Percentiles rank a stretch among this genome's conserved stretches.
Conservation (phyloP, 495 filamentous ascomycete species). For the Hypoxylon intermedium region DNA sequence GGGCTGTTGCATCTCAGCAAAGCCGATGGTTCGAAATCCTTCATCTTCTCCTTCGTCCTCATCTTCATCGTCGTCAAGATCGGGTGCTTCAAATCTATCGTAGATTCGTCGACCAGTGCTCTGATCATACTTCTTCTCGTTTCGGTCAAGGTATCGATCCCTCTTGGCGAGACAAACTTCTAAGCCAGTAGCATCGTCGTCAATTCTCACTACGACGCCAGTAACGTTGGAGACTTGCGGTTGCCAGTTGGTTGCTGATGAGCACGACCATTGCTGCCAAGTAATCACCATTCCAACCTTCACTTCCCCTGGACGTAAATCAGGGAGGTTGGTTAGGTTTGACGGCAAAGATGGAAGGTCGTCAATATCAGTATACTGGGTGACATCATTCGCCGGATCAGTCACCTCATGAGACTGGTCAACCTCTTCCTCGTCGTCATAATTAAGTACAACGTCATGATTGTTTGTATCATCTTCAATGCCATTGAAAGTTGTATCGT, state of each 20-base stretch:
- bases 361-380: conserved; percentile 49
- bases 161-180: conserved; percentile 72
- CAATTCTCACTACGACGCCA: conserved; percentile 62
- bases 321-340: conserved; percentile 63
- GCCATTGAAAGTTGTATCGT: conserved; percentile 30
- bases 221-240: conserved; percentile 74
- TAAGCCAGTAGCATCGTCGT: conserved; percentile 55
- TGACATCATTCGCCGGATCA: conserved; percentile 39
- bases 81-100: conserved; percentile 55
- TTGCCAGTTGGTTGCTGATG: conserved; percentile 77
- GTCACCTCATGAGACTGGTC: conserved; percentile 34
- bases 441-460: conserved; percentile 56
- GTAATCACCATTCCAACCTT: conserved; percentile 73
- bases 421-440: conserved; percentile 56
- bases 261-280: conserved; percentile 79
- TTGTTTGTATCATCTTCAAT: conserved; percentile 36
- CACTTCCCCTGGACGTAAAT: conserved; percentile 61
- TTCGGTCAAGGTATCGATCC: conserved; percentile 64
- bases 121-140: conserved; percentile 54
- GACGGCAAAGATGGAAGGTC: conserved; percentile 74
- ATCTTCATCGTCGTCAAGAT: conserved; percentile 43
- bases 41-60: conserved; percentile 48
- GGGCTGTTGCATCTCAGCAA: conserved; percentile 55
- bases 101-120: conserved; percentile 53
- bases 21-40: conserved; percentile 47